Evolutionary conservation across 768 basidiomycete genomes (phyloP).

Genomic region (Vishniacozyma victoriae): DNA sequence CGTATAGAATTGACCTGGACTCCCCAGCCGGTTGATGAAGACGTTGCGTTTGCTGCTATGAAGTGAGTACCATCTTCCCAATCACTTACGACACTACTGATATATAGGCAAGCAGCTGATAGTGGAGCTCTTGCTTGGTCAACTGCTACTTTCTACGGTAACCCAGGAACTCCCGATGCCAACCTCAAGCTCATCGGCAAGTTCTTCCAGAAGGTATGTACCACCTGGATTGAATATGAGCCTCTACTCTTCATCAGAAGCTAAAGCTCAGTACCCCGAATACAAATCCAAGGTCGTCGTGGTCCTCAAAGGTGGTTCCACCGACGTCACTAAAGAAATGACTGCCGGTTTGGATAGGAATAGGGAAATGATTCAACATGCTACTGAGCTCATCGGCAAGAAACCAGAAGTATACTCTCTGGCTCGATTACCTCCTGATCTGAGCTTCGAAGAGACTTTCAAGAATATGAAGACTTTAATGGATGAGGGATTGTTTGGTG

Average conservation of each 20-base stretch:
- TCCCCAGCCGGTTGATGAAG: constrained; percentile 53
- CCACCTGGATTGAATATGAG: constrained; percentile 22
- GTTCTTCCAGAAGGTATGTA: constrained; percentile 52
- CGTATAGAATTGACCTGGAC: constrained; percentile 61
- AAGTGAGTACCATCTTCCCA: constrained; percentile 53
- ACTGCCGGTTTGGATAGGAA: too few species aligned
- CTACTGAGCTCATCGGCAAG: constrained; percentile 54
- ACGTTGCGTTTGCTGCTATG: constrained; percentile 60
- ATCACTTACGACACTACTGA: background rate
- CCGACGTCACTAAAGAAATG: too few species aligned
- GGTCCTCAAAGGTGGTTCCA: constrained; percentile 52
- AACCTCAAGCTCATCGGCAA: constrained; percentile 54
- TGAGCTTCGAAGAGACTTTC: constrained; percentile 52
- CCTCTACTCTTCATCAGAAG: background rate
- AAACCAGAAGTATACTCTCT: constrained; percentile 58
- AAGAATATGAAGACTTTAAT: constrained; percentile 51
- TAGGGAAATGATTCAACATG: too few species aligned
- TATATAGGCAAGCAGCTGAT: constrained; percentile 40
- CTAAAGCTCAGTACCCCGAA: constrained; percentile 29
- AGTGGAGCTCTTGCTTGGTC: constrained; percentile 40
- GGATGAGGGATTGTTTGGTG: constrained; percentile 55
- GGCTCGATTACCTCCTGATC: constrained; percentile 47
- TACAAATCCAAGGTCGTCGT: constrained; percentile 53
- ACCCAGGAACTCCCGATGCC: constrained; percentile 45
- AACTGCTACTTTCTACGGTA: constrained; percentile 59